phyloP scores from a whole-genome alignment of 179 eudicot species.

The Silene noctiflora region DNA sequence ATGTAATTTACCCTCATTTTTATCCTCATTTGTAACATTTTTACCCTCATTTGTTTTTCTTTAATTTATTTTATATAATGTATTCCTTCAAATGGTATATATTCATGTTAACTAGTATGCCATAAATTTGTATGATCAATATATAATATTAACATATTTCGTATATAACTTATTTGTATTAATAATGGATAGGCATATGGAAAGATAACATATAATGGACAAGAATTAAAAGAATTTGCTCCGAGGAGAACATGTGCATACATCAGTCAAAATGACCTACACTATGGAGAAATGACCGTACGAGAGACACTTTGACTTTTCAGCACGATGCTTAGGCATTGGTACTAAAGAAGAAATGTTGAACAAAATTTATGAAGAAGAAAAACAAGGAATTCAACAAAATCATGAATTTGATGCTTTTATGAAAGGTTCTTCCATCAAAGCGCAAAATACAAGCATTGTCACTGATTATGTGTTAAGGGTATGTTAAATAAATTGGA shows the following conservation, averaged over 20 bases:
- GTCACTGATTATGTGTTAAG: constrained; percentile 73
- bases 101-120: background rate
- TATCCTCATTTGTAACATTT: too few species aligned
- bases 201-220: constrained; percentile 66
- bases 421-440: constrained; percentile 62
- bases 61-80: too few species aligned
- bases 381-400: constrained; percentile 59
- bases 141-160: background rate
- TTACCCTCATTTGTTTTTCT: too few species aligned
- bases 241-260: constrained; percentile 71
- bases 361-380: constrained; percentile 54
- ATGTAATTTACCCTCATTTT: too few species aligned
- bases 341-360: constrained; percentile 65
- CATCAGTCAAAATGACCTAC: constrained; percentile 69
- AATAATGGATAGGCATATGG: constrained; percentile 39
- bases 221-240: constrained; percentile 58
- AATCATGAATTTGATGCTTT: constrained; percentile 73
- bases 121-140: background rate
- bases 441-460: constrained; percentile 59
- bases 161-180: background rate
- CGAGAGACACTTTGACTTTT: constrained; percentile 75
- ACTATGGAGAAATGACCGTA: constrained; percentile 73
- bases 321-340: constrained; percentile 73
- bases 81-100: too few species aligned
- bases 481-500: constrained; percentile 32